Evolutionary conservation across 352 stramenopile genomes (phyloP).

Genomic region (Phytophthora cajani): DNA sequence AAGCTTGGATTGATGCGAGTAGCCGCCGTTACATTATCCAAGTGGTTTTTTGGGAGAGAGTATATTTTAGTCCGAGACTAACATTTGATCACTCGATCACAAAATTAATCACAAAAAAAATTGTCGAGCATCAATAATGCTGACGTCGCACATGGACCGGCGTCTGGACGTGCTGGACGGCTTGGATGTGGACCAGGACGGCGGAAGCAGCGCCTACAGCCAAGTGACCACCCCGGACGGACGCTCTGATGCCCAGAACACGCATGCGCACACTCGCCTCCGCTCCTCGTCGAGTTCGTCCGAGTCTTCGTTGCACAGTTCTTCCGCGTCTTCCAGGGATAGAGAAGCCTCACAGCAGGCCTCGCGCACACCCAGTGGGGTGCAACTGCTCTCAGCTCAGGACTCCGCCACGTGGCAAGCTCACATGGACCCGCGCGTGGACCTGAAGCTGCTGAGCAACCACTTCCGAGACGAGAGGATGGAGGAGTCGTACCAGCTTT

Average conservation of each 20-base stretch:
- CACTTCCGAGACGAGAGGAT: constrained; percentile 72
- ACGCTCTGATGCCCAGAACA: background rate
- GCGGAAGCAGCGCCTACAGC: constrained; percentile 16
- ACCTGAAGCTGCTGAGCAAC: constrained; percentile 69
- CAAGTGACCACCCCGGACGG: constrained; percentile 21
- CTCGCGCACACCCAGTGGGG: constrained; percentile 21
- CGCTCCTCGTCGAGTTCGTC: constrained; percentile 25
- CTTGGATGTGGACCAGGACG: constrained; percentile 25
- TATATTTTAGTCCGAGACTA: constrained; percentile 4
- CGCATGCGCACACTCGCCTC: background rate
- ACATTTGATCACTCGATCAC: background rate
- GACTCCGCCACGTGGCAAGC: constrained; percentile 51
- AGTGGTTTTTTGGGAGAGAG: constrained; percentile 13
- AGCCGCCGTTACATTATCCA: constrained; percentile 9
- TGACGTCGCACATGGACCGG: constrained; percentile 12
- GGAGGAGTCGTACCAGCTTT: constrained; percentile 84
- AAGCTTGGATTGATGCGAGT: constrained; percentile 16
- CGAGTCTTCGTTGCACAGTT: constrained; percentile 28
- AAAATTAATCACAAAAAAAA: background rate
- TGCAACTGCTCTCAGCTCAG: constrained; percentile 45
- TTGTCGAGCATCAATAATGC: background rate
- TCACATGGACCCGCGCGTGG: constrained; percentile 59
- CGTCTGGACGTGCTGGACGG: constrained; percentile 28
- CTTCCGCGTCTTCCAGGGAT: constrained; percentile 15
- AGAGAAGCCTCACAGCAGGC: constrained; percentile 2